Base-by-base conservation (phyloP, 2,329 filamentous ascomycete species). In the Diaporthe australafricana region DNA sequence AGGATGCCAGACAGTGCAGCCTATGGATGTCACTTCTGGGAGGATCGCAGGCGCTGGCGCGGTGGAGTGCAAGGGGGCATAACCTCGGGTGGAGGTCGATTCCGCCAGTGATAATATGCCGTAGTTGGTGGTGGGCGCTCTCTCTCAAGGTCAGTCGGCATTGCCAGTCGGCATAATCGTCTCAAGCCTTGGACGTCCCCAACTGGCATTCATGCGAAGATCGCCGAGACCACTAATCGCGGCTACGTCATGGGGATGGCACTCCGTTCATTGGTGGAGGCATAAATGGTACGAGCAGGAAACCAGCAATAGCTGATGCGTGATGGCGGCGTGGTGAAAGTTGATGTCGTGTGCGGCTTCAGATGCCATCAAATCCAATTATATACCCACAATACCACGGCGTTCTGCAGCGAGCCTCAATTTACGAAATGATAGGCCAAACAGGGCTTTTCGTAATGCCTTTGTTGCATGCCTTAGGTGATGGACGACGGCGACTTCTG, bases 161-260 rank as follows among this genome's bases (percentile, higher is more conserved):
- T 35, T 65, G n/a, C 45, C 30, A 50, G n/a, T 65, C 60, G 60
- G 60, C 60, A 65, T 65, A 50, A 50, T 65, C 7, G 45, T 50
- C 27, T 50, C 45, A 30, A 22, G 60, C 47, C 60, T 65, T 65
- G 30, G n/a, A 38, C 11, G 20, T 20, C 20, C 45, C 45, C n/a
- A 38, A 30, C 60, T 38, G 30, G 30, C 27, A 7, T 65, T 65
- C 60, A 65, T 65, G 60, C 60, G 30, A 30, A 25, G 45, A 65
- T 50, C 45, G 42, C 60, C 20, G 45, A 20, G 45, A 50, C 14
- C 30, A 38, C 60, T 45, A 50, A 50, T 50, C n/a, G 30, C 60
- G 42, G n/a, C 60, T 42, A 50, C 60, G 60, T 50, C 60, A 65
- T 50, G n/a, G 60, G 60, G 5, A n/a, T 9, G 14, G 6, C n/a